Evolutionary conservation across 352 stramenopile genomes (phyloP).

Genomic region (Halophytophthora batemanensis): DNA sequence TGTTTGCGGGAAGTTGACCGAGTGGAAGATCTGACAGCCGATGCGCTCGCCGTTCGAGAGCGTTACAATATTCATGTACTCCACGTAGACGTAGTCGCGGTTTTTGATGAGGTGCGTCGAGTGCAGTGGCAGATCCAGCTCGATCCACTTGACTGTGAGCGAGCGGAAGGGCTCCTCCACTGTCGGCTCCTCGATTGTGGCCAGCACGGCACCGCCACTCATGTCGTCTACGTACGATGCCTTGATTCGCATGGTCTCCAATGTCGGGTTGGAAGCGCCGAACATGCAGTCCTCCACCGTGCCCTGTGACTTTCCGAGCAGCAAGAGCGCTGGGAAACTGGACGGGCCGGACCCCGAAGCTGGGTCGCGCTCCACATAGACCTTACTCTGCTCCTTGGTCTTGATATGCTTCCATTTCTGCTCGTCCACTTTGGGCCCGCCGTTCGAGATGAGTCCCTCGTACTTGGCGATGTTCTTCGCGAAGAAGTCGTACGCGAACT

Average conservation of each 20-base stretch:
- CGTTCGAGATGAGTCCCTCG: conserved; percentile 29
- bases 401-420: conserved; percentile 35
- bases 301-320: conserved; percentile 31
- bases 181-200: conserved; percentile 30
- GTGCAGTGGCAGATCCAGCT: conserved; percentile 27
- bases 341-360: conserved; percentile 10
- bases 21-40: conserved; percentile 43
- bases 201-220: conserved; percentile 41
- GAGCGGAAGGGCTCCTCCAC: conserved; percentile 49
- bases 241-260: conserved; percentile 46
- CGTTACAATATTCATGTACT: conserved; percentile 32
- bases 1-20: conserved; percentile 32
- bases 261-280: conserved; percentile 43
- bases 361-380: conserved; percentile 23
- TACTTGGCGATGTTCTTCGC: conserved; percentile 27
- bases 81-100: conserved; percentile 52
- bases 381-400: conserved; percentile 23
- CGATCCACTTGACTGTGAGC: conserved; percentile 55
- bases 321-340: conserved; percentile 25
- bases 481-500: conserved; percentile 25
- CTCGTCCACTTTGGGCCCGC: conserved; percentile 21
- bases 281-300: conserved; percentile 57
- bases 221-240: conserved; percentile 46
- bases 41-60: conserved; percentile 31
- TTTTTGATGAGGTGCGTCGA: conserved; percentile 27